These are phyloP conservation scores for Bipolaris bicolor DNA, from an alignment of 2,329 filamentous ascomycete species.

Conservation along the genomic window DNA sequence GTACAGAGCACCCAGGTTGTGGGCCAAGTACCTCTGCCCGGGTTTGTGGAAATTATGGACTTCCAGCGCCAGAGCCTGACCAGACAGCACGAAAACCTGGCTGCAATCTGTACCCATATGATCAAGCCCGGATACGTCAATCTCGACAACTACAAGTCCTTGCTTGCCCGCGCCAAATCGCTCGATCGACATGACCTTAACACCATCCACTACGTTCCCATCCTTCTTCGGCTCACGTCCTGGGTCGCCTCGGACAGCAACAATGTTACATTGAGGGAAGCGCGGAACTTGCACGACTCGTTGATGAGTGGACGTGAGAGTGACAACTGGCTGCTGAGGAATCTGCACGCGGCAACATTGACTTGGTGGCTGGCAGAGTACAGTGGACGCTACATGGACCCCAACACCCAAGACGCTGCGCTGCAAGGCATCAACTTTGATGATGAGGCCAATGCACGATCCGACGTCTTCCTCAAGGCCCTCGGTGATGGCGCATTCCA, in stretches of 20 bases:
- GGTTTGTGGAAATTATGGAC: slow-evolving; percentile 77
- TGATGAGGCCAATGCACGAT: slow-evolving; percentile 71
- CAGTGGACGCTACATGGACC: slow-evolving; percentile 84
- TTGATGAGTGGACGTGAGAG: slow-evolving; percentile 72
- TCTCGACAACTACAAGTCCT: slow-evolving; percentile 72
- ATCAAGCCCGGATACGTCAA: slow-evolving; percentile 76
- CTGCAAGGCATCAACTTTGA: slow-evolving; percentile 64
- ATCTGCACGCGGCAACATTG: slow-evolving; percentile 77
- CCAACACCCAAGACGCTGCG: slow-evolving; percentile 61
- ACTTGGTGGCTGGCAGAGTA: slow-evolving; percentile 94
- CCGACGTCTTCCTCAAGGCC: slow-evolving; percentile 74
- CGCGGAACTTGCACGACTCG: slow-evolving; percentile 71
- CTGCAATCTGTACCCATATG: slow-evolving; percentile 78
- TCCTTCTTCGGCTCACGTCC: slow-evolving; percentile 76
- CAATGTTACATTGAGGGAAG: slow-evolving; percentile 68
- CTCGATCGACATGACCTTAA: slow-evolving; percentile 78
- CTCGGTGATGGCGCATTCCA: slow-evolving; percentile 91
- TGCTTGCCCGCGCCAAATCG: slow-evolving; percentile 71
- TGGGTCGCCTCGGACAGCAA: slow-evolving; percentile 78
- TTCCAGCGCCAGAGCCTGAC: slow-evolving; percentile 80
- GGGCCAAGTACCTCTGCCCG: slow-evolving; percentile 67
- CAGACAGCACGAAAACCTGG: slow-evolving; percentile 87
- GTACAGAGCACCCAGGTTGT: slow-evolving; percentile 76
- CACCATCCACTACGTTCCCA: slow-evolving; percentile 80
- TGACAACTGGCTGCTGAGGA: slow-evolving; percentile 72